Base-by-base conservation (phyloP, 164 flowering plant genomes). In the Cinnamomum micranthum region DNA sequence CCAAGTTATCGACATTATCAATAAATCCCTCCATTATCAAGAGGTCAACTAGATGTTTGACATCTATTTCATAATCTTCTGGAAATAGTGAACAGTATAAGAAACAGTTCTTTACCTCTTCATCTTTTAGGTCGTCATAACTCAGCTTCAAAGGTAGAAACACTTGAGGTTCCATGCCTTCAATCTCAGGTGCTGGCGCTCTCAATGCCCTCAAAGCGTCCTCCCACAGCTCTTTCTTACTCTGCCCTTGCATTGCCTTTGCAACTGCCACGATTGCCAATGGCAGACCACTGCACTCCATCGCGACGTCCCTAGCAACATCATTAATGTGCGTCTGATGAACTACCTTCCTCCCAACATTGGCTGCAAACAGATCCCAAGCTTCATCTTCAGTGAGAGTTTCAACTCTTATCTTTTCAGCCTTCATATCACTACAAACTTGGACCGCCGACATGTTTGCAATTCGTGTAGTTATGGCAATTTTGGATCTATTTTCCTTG, bases 71-170 rank as follows among this genome's bases (percentile, higher is more conserved):
- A 66, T 27, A 52, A 51, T 74, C 71, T 31, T 74, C 50, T 6
- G 71, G 76, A 52, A 66, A 74, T 1, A 74, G 62, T 6, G 71
- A 50, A 52, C 76, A 74, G 15, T 52, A 74, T 25, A 74, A 51
- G 71, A 74, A 74, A 17, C 72, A 70, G 6, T 6, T 12, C 35
- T 70, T 75, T 12, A 58, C 11, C 17, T 31, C 19, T 31, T 68
- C 72, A 68, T 35, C 72, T 1, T 17, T 25, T 35, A 75, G 33
- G 55, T 41, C 17, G 31, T 75, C 77, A 33, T 69, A 75, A 60
- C 72, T 75, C 10, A 22, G 24, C 59, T 75, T 75, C 58, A 75
- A 69, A 58, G 27, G 22, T 9, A 5, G 23, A 9, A 73, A 73
- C 15, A 65, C 70, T 17, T 60, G 4, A 17, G 23, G 59, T 20